A percentile compares a stretch with the other conserved stretches of the same genome.
Evolutionary conservation across 257 asterid species (phyloP).

Genomic region (Forsythia suspensa): DNA sequence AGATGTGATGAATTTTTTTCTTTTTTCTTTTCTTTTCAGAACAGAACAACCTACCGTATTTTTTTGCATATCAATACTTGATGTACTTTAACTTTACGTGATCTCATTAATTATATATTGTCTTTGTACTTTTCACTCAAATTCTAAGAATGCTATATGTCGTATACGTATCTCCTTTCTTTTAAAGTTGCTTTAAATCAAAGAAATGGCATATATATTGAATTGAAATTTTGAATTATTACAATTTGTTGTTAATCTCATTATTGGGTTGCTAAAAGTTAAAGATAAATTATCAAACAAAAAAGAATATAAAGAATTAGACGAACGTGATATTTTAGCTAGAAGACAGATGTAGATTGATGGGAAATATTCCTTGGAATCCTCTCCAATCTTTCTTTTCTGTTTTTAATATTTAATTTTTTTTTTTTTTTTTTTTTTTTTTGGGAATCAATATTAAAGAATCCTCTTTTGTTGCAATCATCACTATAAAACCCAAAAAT

Average conservation of each 20-base stretch:
- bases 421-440: background rate
- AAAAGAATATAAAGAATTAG: background rate
- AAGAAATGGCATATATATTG: no score
- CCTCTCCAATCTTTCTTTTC: background rate
- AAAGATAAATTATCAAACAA: background rate
- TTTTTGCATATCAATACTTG: background rate
- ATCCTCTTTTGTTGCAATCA: constrained; percentile 10
- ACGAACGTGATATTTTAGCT: background rate
- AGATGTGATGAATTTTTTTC: background rate
- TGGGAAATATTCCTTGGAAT: background rate
- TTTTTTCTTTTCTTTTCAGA: background rate
- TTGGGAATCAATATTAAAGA: constrained; percentile 5
- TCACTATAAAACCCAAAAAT: constrained; percentile 1
- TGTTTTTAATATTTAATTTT: background rate
- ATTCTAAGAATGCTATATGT: no score
- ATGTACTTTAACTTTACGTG: background rate
- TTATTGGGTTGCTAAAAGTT: background rate
- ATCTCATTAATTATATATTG: no score
- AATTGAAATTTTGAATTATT: background rate
- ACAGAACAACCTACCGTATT: no score
- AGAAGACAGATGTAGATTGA: background rate
- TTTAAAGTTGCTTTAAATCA: no score
- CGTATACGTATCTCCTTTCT: no score
- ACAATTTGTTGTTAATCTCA: background rate
- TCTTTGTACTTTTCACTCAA: no score